Base-by-base conservation (phyloP, 129 eudicot species). In the Flaveria ramosissima region DNA sequence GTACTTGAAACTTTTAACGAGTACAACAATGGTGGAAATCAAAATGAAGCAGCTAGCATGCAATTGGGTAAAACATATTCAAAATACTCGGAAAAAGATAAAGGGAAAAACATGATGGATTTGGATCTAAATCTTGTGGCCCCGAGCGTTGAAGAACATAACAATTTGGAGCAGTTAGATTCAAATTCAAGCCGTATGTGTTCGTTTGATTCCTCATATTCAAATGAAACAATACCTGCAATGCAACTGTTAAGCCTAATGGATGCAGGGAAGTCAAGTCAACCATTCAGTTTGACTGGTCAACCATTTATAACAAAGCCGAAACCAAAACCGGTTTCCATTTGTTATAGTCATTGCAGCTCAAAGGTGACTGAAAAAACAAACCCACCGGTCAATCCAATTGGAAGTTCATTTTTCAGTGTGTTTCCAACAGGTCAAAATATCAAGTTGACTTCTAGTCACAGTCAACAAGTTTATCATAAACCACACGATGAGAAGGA, bases 211-310 rank as follows among this genome's bases (percentile, higher is more conserved):
- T 72, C 85, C 39, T 42, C 85, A 9, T 78, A 83, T 64, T 77
- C 88, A 7, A 90, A 87, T 13, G 98, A 90, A 24, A 73, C 96
- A 9, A 89, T 93, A 55, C 90, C 98, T 0, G 98, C 98, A 5
- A 85, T 93, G 97, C 97, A 93, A 53, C 80, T 93, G 83, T 88
- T 93, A 3, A 88, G 91, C 73, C 77, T 93, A 46, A 87, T 93
- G 96, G 86, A 88, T 68, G 85, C 86, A 41, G 85, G 93, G 39
- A 75, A 60, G 76, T 71, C 93, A 16, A 80, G 67, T 63, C 39
- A 83, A 4, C 80, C 86, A 4, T 81, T 72, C 36, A 57, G 52
- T 75, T 60, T 76, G 36, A 80, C 64, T 14, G 14, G 75, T 24
- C 82, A 70, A 11, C 78, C 71, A 41, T 57, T 32, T 60, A 30